Evolutionary conservation across 345 rosid genomes (phyloP), one percentile per base, ranked within the genome.

Genomic region (Citrus reticulata): DNA sequence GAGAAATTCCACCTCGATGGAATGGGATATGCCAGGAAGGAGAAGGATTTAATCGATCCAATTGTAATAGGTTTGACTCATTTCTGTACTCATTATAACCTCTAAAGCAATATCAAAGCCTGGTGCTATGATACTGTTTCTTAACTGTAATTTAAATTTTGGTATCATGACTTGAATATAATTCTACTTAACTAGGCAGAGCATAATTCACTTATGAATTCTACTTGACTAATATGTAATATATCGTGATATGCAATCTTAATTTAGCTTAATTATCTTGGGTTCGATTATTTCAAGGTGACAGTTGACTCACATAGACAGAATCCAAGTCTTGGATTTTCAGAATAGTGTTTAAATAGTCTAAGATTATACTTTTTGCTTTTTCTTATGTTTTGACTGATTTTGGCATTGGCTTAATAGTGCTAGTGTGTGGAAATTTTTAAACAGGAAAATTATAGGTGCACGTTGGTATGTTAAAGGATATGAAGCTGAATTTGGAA

Each of bases 11-110:
- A 0, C 61, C 84, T 14, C 81, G 72, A 16, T 91, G 97, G 97
- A 88, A 84, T 8, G 91, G 97, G 67, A 73, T 67, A 85, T 92
- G 94, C 77, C 82, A 87, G 71, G 83, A 85, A 69, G 93, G 93
- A 29, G 82, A 86, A 70, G 68, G 64, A 57, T 92, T 92, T 80
- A 81, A 85, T 39, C 75, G 30, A 16, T 55, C 81, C 54, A 65
- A 64, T 27, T 92, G 94, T 84, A 88, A 87, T 54, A 83, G 79
- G 89, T 86, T 5, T 55, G 14, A 35, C 29, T 24, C 67, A 42
- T n/a, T 17, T 32, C 42, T 46, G 19, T 35, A 19, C 7, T 4
- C 72, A 17, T 58, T 2, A 55, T 57, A 10, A 55, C 10, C 63
- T 19, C 42, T 34, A 9, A 72, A 72, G 64, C 49, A 70, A 70